Conservation (phyloP, 2,329 filamentous ascomycete species). For the Exophiala spinifera region DNA sequence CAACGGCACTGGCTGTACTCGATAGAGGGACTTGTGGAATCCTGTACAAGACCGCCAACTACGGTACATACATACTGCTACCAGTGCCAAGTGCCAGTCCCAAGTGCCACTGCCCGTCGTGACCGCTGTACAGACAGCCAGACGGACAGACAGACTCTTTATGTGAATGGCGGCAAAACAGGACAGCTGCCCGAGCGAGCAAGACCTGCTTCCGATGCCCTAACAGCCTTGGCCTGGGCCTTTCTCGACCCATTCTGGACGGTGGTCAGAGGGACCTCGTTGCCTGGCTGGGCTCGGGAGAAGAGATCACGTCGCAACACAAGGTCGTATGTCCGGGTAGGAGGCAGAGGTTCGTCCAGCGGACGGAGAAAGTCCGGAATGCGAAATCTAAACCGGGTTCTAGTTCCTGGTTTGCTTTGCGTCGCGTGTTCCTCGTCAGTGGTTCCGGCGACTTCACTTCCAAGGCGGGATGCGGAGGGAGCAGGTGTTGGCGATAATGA, state of each 20-base stretch:
- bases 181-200: neutral
- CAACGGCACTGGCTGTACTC: no score
- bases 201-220: neutral
- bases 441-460: no score
- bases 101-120: no score
- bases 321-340: slow-evolving; percentile 19
- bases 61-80: no score
- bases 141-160: no score
- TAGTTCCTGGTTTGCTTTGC: neutral
- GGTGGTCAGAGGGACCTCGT: slow-evolving; percentile 8
- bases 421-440: neutral
- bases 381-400: neutral
- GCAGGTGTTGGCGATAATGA: no score
- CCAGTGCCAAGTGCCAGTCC: no score
- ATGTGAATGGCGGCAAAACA: neutral
- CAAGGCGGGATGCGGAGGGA: no score
- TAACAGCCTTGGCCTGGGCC: neutral
- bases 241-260: neutral
- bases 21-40: no score
- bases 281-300: slow-evolving; percentile 13
- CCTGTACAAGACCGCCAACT: no score
- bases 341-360: slow-evolving; percentile 14
- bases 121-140: no score
- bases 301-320: slow-evolving; percentile 15
- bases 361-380: slow-evolving; percentile 20